phyloP scores from a whole-genome alignment of 2,329 filamentous ascomycete species.

The Cordyceps cicadae region DNA sequence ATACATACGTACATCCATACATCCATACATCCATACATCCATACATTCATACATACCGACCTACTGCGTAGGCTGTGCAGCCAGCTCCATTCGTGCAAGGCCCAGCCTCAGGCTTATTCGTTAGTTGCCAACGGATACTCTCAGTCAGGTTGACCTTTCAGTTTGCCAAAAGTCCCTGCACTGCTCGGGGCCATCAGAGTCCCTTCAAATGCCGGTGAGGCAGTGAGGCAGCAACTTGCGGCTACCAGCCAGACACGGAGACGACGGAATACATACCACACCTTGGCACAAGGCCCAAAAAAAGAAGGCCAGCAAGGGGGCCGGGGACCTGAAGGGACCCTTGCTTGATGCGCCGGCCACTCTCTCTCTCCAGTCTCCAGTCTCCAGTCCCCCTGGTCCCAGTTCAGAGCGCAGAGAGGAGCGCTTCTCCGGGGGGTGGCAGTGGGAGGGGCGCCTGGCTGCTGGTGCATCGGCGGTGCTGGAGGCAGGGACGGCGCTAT shows the following conservation, averaged over 20 bases:
- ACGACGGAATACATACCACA: neutral
- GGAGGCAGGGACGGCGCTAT: constrained; percentile 2
- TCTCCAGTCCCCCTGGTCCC: too few species aligned
- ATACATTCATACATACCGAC: too few species aligned
- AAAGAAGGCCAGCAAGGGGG: neutral
- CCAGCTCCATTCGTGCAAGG: neutral
- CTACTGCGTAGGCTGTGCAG: neutral
- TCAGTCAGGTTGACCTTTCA: too few species aligned
- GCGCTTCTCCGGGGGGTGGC: constrained; percentile 2
- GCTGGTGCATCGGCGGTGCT: neutral
- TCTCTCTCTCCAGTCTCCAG: too few species aligned
- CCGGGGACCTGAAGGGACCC: neutral
- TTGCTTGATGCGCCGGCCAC: neutral
- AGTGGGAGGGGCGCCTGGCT: constrained; percentile 7
- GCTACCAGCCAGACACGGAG: neutral
- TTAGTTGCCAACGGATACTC: neutral
- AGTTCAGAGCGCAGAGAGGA: neutral
- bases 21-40: too few species aligned
- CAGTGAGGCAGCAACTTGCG: neutral
- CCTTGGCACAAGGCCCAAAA: neutral
- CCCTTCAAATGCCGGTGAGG: neutral
- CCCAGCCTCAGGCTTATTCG: neutral
- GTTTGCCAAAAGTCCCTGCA: too few species aligned
- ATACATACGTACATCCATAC: too few species aligned
- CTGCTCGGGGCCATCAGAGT: neutral